These are phyloP conservation scores for Ceratobasidium sp. DNA, from an alignment of 1,284 basidiomycete species.

Conservation along the genomic window DNA sequence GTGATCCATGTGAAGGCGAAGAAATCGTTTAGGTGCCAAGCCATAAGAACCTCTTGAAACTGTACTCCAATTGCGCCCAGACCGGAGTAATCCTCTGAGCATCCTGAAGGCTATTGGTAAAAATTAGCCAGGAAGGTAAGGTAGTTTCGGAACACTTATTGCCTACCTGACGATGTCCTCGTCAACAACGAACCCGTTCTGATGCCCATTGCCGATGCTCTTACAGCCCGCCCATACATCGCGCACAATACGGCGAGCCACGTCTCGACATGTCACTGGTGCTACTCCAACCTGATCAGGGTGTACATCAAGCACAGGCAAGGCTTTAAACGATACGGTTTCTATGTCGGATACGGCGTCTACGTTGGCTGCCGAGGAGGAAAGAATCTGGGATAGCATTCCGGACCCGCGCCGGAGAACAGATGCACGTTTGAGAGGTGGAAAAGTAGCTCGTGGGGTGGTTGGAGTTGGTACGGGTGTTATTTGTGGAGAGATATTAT, in stretches of 20 bases:
- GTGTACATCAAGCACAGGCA: slow-evolving; percentile 57
- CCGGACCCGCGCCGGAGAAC: slow-evolving; percentile 39
- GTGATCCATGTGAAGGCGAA: neutral
- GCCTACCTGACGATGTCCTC: slow-evolving; percentile 82
- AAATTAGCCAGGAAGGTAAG: slow-evolving; percentile 38
- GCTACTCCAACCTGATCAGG: slow-evolving; percentile 26
- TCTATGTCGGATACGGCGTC: slow-evolving; percentile 48
- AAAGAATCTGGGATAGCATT: slow-evolving; percentile 51
- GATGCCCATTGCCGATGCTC: slow-evolving; percentile 61
- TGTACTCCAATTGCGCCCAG: slow-evolving; percentile 90
- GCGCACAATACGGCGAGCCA: slow-evolving; percentile 75
- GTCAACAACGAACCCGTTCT: slow-evolving; percentile 61
- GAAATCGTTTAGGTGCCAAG: slow-evolving; percentile 64
- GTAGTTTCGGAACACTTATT: neutral
- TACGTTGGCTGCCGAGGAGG: slow-evolving; percentile 45
- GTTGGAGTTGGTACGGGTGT: neutral
- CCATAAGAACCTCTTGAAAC: slow-evolving; percentile 87
- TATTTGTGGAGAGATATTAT: neutral
- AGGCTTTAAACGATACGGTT: slow-evolving; percentile 77
- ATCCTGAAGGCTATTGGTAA: slow-evolving; percentile 67
- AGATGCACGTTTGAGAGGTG: slow-evolving; percentile 27
- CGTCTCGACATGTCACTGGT: slow-evolving; percentile 71
- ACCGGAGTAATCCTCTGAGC: slow-evolving; percentile 82
- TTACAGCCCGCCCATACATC: slow-evolving; percentile 72
- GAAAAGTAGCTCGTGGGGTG: neutral